Base-by-base conservation (phyloP, 495 filamentous ascomycete species). In the Xylaria bambusicola region DNA sequence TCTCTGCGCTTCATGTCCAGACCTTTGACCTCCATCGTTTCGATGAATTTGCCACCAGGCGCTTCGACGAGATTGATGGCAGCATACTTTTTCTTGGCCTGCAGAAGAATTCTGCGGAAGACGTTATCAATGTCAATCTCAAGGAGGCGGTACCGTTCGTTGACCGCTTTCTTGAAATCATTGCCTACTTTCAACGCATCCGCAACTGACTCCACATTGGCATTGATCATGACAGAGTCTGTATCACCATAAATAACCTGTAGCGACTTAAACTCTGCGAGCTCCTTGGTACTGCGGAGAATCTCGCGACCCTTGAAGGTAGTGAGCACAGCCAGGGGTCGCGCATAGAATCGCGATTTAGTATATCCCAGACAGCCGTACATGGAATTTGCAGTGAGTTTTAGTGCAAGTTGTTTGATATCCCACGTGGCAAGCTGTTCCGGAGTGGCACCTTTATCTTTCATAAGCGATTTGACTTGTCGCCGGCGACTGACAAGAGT, bases 141-240 rank as follows among this genome's bases (percentile, higher is more conserved):
- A 15, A 98, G 77, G 12, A 94, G 82, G 64, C 80, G 88, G 73
- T 98, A 98, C 41, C 86, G 85, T 53, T 96, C 90, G 66, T 98
- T 98, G 73, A 98, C 83, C 29, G 80, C 71, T 47, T 77, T 75
- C 69, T 86, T 85, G 73, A 87, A 86, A 33, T 86, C 81, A 17
- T 80, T 75, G 38, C 95, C 95, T 50, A 98, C 85, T 66, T 92
- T 91, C 33, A 97, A 72, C 15, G 94, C 93, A 63, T 96, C 93
- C 27, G 88, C 87, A 27, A 98, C 89, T 55, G 90, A 96, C 69
- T 97, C 90, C 49, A 91, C 90, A 71, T 97, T 97, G 47, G 94
- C 96, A 66, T 98, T 98, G 75, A 98, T 97, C 94, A 98, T 98
- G 75, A 98, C 94, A 21, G 94, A 98, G 71, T 98, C 94, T 21